phyloP scores from a whole-genome alignment of 129 eudicot genomes.

The Flaveria bidentis region DNA sequence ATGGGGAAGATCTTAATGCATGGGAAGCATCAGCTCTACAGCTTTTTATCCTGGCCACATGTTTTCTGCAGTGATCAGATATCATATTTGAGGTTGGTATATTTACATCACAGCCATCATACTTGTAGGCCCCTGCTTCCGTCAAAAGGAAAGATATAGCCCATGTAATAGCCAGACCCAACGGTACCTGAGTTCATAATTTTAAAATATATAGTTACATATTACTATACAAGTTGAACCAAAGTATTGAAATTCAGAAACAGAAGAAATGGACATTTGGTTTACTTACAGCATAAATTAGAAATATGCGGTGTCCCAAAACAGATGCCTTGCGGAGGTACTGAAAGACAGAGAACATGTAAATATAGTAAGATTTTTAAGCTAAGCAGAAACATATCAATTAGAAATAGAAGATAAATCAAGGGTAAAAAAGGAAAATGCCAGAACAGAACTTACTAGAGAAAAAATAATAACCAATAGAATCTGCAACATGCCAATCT shows the following conservation, averaged over 20 bases:
- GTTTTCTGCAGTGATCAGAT: slow-evolving; percentile 86
- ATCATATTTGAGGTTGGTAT: slow-evolving; percentile 80
- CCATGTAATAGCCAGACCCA: slow-evolving; percentile 92
- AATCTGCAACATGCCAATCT: slow-evolving; percentile 87
- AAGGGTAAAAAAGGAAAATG: neutral
- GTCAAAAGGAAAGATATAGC: slow-evolving; percentile 76
- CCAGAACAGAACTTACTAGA: slow-evolving; percentile 58
- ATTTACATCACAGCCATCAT: slow-evolving; percentile 76
- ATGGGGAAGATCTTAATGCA: slow-evolving; percentile 73
- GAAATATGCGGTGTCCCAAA: slow-evolving; percentile 91
- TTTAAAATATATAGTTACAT: neutral
- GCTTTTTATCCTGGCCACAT: slow-evolving; percentile 64
- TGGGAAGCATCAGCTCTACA: slow-evolving; percentile 89
- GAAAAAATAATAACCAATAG: slow-evolving; percentile 73
- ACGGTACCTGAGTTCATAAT: slow-evolving; percentile 64
- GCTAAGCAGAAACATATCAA: slow-evolving; percentile 9
- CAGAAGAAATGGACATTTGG: neutral
- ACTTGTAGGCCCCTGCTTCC: slow-evolving; percentile 83
- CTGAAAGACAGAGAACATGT: slow-evolving; percentile 48
- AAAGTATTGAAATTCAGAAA: neutral
- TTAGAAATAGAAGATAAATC: neutral
- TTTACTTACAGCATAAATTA: slow-evolving; percentile 81
- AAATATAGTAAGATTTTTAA: slow-evolving; percentile 2
- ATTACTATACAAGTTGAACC: slow-evolving; percentile 10
- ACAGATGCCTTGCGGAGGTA: slow-evolving; percentile 89